Base-by-base conservation (phyloP, 2,329 filamentous ascomycete genomes). In the Calonectria naviculata region DNA sequence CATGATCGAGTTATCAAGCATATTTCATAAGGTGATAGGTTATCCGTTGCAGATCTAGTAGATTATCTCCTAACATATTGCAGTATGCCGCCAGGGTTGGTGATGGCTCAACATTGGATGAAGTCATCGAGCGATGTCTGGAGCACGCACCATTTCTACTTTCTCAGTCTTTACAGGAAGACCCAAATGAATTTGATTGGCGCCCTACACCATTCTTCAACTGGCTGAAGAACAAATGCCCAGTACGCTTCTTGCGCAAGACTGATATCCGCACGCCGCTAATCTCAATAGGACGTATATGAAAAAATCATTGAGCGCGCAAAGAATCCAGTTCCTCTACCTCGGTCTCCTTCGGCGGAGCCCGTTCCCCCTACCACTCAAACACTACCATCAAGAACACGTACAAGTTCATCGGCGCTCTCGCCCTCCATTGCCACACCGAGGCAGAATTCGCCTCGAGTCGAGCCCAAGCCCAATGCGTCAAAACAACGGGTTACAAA, bases 41-140 rank as follows among this genome's bases (percentile, higher is more conserved):
- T 46, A 12, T 26, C 2, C 12, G 26, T 36, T 19, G 41, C 15
- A 7, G 13, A 24, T 58, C 41, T n/a, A 10, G 17, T 21, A 24
- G 58, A 47, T 41, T 46, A 8, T 41, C 74, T 13, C 72, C 67
- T 34, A 24, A 47, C 31, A 24, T 44, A 28, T 21, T 38, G 21
- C 68, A 89, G 84, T 91, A 90, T 75, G 86, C 88, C 24, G 79
- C 86, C n/a, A 82, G 78, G 58, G 80, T 86, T 21, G 89, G 89
- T 15, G 87, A 90, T 71, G 89, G 89, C 10, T 83, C 85, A 34
- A 86, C 88, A 1, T 80, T 86, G 6, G 81, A 86, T 29, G 89
- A 91, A 65, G 87, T 87, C 1, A 79, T 85, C 10, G 78, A 83
- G 19, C 83, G 86, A 29, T 88, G 87, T 65, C 75, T 83, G 41